phyloP scores from a whole-genome alignment of 345 rosid genomes.

The Physaria fendleri region DNA sequence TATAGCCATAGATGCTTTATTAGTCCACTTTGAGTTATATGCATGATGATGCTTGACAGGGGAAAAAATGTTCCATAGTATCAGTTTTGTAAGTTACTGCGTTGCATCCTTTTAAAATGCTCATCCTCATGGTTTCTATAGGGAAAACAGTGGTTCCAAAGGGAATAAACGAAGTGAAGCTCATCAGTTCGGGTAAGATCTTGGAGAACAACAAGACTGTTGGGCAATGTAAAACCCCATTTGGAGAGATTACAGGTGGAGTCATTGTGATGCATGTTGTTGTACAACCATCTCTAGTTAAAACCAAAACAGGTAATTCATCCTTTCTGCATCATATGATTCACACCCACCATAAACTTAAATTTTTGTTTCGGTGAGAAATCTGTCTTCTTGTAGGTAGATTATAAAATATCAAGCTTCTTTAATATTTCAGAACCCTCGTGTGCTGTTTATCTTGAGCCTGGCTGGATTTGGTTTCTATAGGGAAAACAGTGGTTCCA shows the following conservation, averaged over 20 bases:
- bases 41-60: background rate
- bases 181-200: conserved; percentile 81
- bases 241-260: conserved; percentile 57
- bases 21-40: background rate
- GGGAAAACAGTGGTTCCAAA: conserved; percentile 75
- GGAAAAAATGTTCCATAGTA: background rate
- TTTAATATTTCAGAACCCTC: too few species aligned
- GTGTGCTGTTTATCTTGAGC: too few species aligned
- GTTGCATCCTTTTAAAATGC: background rate
- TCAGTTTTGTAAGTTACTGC: background rate
- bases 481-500: conserved; percentile 62
- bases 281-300: conserved; percentile 72
- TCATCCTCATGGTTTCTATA: conserved; percentile 10
- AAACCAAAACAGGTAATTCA: conserved; percentile 59
- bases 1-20: background rate
- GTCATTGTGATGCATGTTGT: conserved; percentile 77
- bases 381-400: too few species aligned
- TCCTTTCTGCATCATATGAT: too few species aligned
- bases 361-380: too few species aligned
- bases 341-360: too few species aligned
- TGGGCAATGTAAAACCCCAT: conserved; percentile 77
- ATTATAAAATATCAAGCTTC: too few species aligned
- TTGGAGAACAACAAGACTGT: conserved; percentile 80
- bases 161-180: conserved; percentile 72
- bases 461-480: too few species aligned